A percentile compares a stretch with the other conserved stretches of the same genome.
phyloP scores from a whole-genome alignment of 2,329 filamentous ascomycete genomes.

The Lachnellula arida region DNA sequence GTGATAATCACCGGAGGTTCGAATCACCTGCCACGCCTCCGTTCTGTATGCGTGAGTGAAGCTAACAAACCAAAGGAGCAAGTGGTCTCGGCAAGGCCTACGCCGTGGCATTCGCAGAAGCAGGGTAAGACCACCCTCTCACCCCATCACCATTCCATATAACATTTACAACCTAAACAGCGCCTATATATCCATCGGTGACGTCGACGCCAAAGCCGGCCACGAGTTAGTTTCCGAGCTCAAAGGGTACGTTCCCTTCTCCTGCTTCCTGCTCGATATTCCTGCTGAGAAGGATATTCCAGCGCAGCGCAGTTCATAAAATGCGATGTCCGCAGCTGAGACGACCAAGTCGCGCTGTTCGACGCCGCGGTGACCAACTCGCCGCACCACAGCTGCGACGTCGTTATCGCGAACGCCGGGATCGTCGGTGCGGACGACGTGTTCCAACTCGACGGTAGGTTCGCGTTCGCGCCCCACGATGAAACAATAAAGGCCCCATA shows the following conservation, averaged over 20 bases:
- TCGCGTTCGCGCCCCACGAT: no score
- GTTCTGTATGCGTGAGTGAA: not conserved
- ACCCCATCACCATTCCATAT: no score
- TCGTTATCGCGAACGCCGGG: slow-evolving; percentile 46
- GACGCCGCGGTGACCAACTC: slow-evolving; percentile 34
- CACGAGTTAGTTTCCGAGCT: no score
- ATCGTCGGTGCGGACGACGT: slow-evolving; percentile 31
- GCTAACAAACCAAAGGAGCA: slow-evolving; percentile 16
- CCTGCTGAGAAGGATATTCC: no score
- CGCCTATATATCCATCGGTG: no score
- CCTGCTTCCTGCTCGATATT: no score
- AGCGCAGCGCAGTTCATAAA: slow-evolving; percentile 33
- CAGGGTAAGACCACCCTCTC: not conserved
- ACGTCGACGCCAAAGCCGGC: no score
- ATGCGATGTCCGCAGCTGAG: slow-evolving; percentile 41
- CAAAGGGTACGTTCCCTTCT: no score
- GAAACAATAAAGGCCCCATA: no score
- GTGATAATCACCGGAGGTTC: slow-evolving; percentile 1
- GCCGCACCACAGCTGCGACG: slow-evolving; percentile 37
- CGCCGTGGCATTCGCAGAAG: slow-evolving; percentile 31
- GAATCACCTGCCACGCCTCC: not conserved
- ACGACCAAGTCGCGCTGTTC: slow-evolving; percentile 39
- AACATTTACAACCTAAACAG: no score
- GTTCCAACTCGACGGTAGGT: no score
- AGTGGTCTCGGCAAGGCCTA: slow-evolving; percentile 37